Conservation (phyloP, 257 asterid species). For the Primulina huaijiensis region DNA sequence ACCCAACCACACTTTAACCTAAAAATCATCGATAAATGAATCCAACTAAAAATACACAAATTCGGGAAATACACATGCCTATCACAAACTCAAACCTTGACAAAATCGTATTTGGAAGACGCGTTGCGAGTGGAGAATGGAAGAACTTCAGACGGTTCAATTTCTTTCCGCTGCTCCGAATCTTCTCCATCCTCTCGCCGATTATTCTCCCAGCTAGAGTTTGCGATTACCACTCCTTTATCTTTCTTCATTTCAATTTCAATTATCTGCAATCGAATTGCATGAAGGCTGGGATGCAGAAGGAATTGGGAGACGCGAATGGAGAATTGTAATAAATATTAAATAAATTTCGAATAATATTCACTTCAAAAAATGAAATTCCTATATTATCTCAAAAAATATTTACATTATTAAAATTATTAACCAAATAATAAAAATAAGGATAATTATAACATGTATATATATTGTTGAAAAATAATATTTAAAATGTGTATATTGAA, state of each 20-base stretch:
- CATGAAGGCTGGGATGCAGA: background rate
- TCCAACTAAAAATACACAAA: background rate
- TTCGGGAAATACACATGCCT: background rate
- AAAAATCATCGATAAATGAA: background rate
- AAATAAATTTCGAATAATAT: too few relatives aligned
- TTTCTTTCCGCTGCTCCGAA: constrained; percentile 30
- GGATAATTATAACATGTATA: too few relatives aligned
- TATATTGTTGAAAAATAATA: too few relatives aligned
- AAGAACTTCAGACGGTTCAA: constrained; percentile 27
- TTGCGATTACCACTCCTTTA: constrained; percentile 45
- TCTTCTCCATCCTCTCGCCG: constrained; percentile 32
- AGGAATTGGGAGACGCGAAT: background rate
- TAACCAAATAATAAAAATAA: too few relatives aligned
- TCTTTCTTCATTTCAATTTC: constrained; percentile 37
- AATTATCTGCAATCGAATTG: background rate
- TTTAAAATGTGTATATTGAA: too few relatives aligned
- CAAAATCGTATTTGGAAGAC: constrained; percentile 96
- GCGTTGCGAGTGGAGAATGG: constrained; percentile 80
- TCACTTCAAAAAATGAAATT: too few relatives aligned
- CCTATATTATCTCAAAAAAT: too few relatives aligned
- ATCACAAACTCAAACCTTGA: constrained; percentile 55
- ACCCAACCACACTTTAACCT: constrained; percentile 99
- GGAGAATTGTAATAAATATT: too few relatives aligned
- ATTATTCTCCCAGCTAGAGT: constrained; percentile 32
- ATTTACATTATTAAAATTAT: too few relatives aligned